A percentile compares a stretch with the other conserved stretches of the same genome.
Conservation (phyloP, 2,329 filamentous ascomycete genomes). For the Apiospora saccharicola region DNA sequence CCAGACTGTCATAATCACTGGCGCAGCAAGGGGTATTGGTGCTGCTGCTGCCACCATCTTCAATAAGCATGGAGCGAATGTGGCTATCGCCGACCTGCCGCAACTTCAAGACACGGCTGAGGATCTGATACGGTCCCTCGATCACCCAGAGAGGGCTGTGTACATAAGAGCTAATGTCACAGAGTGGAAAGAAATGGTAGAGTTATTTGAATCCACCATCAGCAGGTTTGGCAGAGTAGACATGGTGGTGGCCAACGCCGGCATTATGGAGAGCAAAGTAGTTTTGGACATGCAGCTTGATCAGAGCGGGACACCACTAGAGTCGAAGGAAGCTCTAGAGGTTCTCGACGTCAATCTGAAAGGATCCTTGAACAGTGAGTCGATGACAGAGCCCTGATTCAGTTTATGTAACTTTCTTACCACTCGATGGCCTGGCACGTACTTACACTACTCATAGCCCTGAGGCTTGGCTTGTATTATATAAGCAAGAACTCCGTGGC, state of each 20-base stretch:
- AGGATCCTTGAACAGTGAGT: constrained; percentile 52
- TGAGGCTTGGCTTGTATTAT: constrained; percentile 41
- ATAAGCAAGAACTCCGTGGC: constrained; percentile 32
- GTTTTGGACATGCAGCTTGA: constrained; percentile 38
- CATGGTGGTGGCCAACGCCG: constrained; percentile 52
- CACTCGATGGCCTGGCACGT: not conserved
- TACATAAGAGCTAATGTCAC: constrained; percentile 47
- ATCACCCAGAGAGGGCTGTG: constrained; percentile 39
- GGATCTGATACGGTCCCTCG: constrained; percentile 38
- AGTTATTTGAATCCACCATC: constrained; percentile 42
- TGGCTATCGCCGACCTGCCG: constrained; percentile 47
- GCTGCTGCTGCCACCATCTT: constrained; percentile 47
- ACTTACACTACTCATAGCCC: constrained; percentile 35
- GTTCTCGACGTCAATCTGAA: constrained; percentile 52
- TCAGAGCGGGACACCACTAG: constrained; percentile 31
- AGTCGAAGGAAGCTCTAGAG: constrained; percentile 36
- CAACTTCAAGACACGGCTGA: constrained; percentile 37
- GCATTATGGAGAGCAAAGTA: constrained; percentile 43
- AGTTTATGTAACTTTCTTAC: not conserved
- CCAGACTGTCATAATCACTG: constrained; percentile 50
- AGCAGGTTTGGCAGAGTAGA: constrained; percentile 46
- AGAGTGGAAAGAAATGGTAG: constrained; percentile 45
- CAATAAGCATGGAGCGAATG: constrained; percentile 46
- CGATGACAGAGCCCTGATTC: not conserved
- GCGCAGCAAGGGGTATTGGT: constrained; percentile 50